These are phyloP conservation scores for Leccinum subgranulosum DNA, from an alignment of 768 basidiomycete species.

Conservation along the genomic window DNA sequence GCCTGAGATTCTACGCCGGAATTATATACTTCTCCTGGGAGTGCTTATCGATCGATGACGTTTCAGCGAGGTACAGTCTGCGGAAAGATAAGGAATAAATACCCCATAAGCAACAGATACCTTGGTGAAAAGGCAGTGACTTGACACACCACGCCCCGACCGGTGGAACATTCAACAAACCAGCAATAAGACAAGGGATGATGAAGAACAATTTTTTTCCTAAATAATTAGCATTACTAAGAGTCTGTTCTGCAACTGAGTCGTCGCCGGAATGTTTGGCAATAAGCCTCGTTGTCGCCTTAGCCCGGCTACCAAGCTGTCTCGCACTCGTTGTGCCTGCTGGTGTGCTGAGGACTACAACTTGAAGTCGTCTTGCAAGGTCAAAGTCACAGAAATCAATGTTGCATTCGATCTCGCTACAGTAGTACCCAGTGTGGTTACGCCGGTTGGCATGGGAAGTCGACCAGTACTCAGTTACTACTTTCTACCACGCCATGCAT, in stretches of 20 bases:
- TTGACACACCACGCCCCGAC: too few relatives aligned
- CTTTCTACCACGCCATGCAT: neutral
- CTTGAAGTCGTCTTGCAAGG: neutral
- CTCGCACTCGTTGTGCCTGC: neutral
- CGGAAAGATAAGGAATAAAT: constrained; percentile 15
- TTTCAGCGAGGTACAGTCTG: neutral
- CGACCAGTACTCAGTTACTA: neutral
- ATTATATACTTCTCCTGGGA: constrained; percentile 8
- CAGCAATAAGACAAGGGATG: neutral
- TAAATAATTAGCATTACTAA: neutral
- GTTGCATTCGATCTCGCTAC: neutral
- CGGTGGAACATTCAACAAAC: neutral
- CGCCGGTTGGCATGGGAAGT: neutral
- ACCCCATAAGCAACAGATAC: neutral
- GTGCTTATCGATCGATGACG: constrained; percentile 17
- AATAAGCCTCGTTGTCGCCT: neutral
- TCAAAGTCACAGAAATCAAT: neutral
- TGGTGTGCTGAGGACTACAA: neutral
- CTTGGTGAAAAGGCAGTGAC: neutral
- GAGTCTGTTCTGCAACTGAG: neutral
- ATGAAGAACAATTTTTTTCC: neutral
- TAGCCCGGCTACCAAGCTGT: neutral
- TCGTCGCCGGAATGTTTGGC: neutral
- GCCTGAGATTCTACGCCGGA: neutral
- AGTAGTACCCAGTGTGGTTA: too few relatives aligned